Conservation (phyloP, 352 stramenopile species). For the Globisporangium paddicum region DNA sequence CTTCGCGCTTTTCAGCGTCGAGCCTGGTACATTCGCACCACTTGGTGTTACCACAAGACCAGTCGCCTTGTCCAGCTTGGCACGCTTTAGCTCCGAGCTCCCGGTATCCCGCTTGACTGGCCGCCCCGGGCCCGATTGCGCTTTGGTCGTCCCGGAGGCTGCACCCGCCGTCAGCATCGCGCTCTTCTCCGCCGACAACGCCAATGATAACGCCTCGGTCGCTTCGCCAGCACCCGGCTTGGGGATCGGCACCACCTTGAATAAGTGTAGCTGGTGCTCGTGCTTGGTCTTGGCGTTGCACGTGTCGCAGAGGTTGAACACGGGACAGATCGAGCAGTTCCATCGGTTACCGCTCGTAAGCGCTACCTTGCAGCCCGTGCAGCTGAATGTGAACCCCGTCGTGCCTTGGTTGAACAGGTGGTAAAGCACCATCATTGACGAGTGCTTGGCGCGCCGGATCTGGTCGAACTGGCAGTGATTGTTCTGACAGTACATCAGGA, state of each 20-base stretch:
- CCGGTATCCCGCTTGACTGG: slow-evolving; percentile 39
- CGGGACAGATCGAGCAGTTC: slow-evolving; percentile 94
- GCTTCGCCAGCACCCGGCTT: slow-evolving; percentile 38
- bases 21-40: neutral
- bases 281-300: slow-evolving; percentile 92
- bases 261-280: slow-evolving; percentile 90
- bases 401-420: slow-evolving; percentile 93
- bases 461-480: slow-evolving; percentile 85
- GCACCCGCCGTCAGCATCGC: neutral
- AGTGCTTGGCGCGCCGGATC: slow-evolving; percentile 78
- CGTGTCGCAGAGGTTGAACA: slow-evolving; percentile 96
- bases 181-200: slow-evolving; percentile 3
- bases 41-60: slow-evolving; percentile 7
- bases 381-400: slow-evolving; percentile 97
- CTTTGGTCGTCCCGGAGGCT: neutral
- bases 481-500: slow-evolving; percentile 87
- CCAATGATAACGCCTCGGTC: slow-evolving; percentile 15
- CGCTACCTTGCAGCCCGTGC: slow-evolving; percentile 91
- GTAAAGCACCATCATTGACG: slow-evolving; percentile 84
- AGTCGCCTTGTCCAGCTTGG: slow-evolving; percentile 24
- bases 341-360: slow-evolving; percentile 94
- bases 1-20: slow-evolving; percentile 21
- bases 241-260: slow-evolving; percentile 90
- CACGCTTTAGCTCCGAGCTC: slow-evolving; percentile 42
- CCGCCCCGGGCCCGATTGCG: neutral